Percentiles rank a stretch among this genome's conserved stretches.
Conservation (phyloP, 1,284 basidiomycete species). For the Sanguinoderma infundibulare region DNA sequence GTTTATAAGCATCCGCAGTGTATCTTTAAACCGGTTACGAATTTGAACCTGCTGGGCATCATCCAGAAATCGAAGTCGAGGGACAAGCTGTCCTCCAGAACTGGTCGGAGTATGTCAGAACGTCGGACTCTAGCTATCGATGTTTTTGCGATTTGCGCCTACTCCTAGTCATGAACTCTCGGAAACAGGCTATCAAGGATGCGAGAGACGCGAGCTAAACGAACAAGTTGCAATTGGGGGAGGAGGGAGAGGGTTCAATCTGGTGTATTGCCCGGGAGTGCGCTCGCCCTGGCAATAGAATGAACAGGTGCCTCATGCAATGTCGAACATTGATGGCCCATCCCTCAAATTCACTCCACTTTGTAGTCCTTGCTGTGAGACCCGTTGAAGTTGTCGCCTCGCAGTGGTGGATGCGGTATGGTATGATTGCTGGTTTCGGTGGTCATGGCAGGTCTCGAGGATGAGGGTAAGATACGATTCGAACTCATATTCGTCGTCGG, state of each 20-base stretch:
- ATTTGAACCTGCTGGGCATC: background rate
- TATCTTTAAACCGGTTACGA: conserved; percentile 15
- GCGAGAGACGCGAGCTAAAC: too few species aligned
- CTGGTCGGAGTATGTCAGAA: background rate
- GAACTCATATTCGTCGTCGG: background rate
- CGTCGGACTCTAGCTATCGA: too few species aligned
- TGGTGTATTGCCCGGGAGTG: too few species aligned
- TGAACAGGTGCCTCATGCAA: background rate
- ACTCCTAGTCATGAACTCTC: too few species aligned
- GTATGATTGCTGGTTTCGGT: background rate
- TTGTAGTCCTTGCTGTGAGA: background rate
- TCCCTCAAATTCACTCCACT: background rate
- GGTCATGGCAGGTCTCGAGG: background rate
- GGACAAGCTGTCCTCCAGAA: too few species aligned
- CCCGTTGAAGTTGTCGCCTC: background rate
- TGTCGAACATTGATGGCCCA: background rate
- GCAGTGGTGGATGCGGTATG: background rate
- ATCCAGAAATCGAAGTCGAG: too few species aligned
- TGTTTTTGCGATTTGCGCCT: too few species aligned
- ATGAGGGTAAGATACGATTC: background rate
- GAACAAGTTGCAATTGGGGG: too few species aligned
- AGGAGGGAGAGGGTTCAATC: too few species aligned
- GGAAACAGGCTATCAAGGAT: too few species aligned
- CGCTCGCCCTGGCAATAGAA: too few species aligned
- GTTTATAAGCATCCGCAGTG: conserved; percentile 7